Conservation (phyloP, 164 flowering plant species). For the Liquidambar formosana region DNA sequence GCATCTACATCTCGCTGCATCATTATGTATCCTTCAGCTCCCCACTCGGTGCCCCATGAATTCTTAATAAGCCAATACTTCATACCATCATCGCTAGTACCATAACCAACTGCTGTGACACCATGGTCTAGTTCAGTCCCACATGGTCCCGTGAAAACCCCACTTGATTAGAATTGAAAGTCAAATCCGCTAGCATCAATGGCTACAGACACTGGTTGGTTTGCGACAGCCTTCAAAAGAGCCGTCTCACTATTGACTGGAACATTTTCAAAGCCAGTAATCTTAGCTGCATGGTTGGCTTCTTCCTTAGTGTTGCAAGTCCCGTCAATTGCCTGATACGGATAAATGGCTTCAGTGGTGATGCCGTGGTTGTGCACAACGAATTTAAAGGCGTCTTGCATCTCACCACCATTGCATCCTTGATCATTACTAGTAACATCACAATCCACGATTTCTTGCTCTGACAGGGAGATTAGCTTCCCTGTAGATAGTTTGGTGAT, state of each 20-base stretch:
- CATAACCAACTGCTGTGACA: constrained; percentile 21
- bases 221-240: too few relatives aligned
- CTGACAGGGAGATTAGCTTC: constrained; percentile 16
- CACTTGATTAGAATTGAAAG: too few relatives aligned
- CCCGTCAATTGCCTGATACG: constrained; percentile 5
- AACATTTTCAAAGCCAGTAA: constrained; percentile 7
- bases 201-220: too few relatives aligned
- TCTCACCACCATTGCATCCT: constrained; percentile 14
- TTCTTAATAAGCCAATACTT: constrained; percentile 27
- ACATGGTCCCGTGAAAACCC: constrained; percentile 19
- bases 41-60: constrained; percentile 25
- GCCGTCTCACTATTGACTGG: neutral
- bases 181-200: constrained; percentile 7
- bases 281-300: constrained; percentile 6
- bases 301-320: constrained; percentile 4
- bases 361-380: constrained; percentile 6
- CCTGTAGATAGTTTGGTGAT: constrained; percentile 6
- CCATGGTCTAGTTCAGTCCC: constrained; percentile 14
- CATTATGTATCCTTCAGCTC: constrained; percentile 20
- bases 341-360: constrained; percentile 3
- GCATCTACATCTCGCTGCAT: constrained; percentile 16
- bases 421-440: constrained; percentile 4
- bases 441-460: constrained; percentile 20
- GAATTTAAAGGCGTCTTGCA: constrained; percentile 12
- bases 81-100: constrained; percentile 9